Evolutionary conservation across 2,329 filamentous ascomycete species (phyloP), one percentile per base, ranked within the genome.

Genomic region (Botrytis fabae): DNA sequence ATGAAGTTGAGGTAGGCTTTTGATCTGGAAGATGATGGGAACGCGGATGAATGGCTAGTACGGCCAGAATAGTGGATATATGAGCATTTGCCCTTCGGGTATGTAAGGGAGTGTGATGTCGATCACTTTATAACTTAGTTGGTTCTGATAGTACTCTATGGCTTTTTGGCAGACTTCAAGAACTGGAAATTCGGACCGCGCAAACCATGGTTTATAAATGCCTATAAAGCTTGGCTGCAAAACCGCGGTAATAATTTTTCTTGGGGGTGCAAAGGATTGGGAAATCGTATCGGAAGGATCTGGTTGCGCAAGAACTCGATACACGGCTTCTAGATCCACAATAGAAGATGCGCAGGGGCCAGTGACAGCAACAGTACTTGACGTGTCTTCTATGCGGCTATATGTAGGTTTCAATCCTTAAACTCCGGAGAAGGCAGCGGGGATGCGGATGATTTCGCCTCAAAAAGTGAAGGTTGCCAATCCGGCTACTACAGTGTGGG

Each of bases 81-180:
- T 97, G 94, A 0, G 93, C 93, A 92, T 90, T 85, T 95, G 93
- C 28, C 89, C 92, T 80, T 94, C 88, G 65, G 86, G 82, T 25
- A 93, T 81, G 73, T 89, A 86, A 0, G 92, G 92, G 69, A 94
- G 86, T 59, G 82, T 83, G 75, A 94, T 89, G 78, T 92, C 87
- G 40, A 89, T 79, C 40, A 85, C 76, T 38, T 83, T 78, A 78
- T 90, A 90, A 62, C 82, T 83, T 0, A 83, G 83, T 35, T 84
- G 82, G 69, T 84, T 69, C n/a, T 85, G 81, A 73, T 88, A 88
- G 80, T 89, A 84, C 42, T 88, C 84, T 22, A 97, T 80, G 3
- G 91, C 87, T 4, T 84, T 82, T 73, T 91, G 84, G 79, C 93
- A 93, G 70, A 87, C 82, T 54, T 85, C 82, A 32, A 85, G 84